Evolutionary conservation across 2,329 filamentous ascomycete species (phyloP), one percentile per base, ranked within the genome.

Genomic region (Talaromyces rugulosus): DNA sequence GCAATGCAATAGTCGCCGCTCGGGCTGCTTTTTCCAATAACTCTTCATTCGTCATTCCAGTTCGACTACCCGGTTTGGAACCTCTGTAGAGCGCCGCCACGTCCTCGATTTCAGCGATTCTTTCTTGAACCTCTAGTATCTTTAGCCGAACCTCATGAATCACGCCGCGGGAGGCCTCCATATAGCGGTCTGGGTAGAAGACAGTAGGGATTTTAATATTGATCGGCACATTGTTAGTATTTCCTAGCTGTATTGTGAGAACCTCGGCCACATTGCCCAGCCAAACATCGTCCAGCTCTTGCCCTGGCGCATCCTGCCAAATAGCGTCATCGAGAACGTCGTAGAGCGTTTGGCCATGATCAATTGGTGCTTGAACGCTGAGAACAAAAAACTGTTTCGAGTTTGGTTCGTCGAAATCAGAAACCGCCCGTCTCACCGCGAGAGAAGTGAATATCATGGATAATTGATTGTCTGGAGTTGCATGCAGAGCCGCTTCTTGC

Each of bases 101-200:
- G 11, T 56, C 60, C 23, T 76, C 72, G 14, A 79, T 56, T 42
- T 66, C 69, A 28, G 67, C 65, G 5, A 79, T 67, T 36, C 77
- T 70, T 42, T 71, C 65, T 34, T 70, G 67, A 7, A 74, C 66
- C 52, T 74, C 68, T 7, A 77, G 68, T 64, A 75, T 72, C 33
- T 71, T 71, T 7, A 66, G 62, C 34, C 82, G 80, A 62, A 86
- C 79, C 8, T 78, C 75, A 51, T 77, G 77, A 16, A 82, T 78
- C 9, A 78, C 68, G 1, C 77, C 76, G 60, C 79, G 76, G 62
- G 82, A 84, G 64, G 78, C 75, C 56, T 82, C 77, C 53, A 87
- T 74, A 69, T 88, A 89, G 53, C 85, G 80, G 72, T 88, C 86
- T 4, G 83, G 79, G 65, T 85, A 86, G 67, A 86, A 81, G 1